Evolutionary conservation across 495 filamentous ascomycete genomes (phyloP), one percentile per base, ranked within the genome.

Genomic region (Neurospora tetraspora): DNA sequence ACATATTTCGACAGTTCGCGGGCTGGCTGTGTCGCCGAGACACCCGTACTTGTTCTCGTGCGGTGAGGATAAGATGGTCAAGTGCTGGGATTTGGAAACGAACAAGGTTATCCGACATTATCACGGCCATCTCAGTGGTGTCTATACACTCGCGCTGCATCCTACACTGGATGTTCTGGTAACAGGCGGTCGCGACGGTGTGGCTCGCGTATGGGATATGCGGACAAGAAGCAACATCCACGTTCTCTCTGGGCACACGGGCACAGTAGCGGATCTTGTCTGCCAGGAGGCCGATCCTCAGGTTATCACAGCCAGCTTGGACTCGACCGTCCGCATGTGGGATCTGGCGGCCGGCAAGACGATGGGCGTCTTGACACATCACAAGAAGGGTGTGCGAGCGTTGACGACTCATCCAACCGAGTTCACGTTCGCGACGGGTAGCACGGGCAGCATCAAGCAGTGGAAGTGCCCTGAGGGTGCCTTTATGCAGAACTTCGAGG

Each of bases 401-500:
- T 85, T 99, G 71, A 88, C 92, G 20, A 88, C 90, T 3, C 96
- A 98, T 80, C 96, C 96, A 0, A 90, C 87, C 70, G 96, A 99
- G 80, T 99, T 97, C 81, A 99, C 96, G 1, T 99, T 99, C 76
- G 96, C 94, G 39, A 93, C 88, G 73, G 95, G 92, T 73, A 96
- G 92, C 77, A 94, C 94, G 0, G 91, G 91, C 34, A 93, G 91
- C 80, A 99, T 99, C 84, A 99, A 99, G 86, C 96, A 98, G 81
- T 99, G 96, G 95, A 98, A 98, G 81, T 98, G 94, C 77, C 96
- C 96, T 20, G 95, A 97, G 82, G 96, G 95, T 43, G 94, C 92
- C 39, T 97, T 99, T 80, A 99, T 99, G 96, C 94, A 97, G 83
- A 98, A 98, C 82, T 99, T 98, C 78, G 94, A 98, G 53, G 94